Base-by-base conservation (phyloP, 1,284 basidiomycete species). In the Trichosporon sp. region DNA sequence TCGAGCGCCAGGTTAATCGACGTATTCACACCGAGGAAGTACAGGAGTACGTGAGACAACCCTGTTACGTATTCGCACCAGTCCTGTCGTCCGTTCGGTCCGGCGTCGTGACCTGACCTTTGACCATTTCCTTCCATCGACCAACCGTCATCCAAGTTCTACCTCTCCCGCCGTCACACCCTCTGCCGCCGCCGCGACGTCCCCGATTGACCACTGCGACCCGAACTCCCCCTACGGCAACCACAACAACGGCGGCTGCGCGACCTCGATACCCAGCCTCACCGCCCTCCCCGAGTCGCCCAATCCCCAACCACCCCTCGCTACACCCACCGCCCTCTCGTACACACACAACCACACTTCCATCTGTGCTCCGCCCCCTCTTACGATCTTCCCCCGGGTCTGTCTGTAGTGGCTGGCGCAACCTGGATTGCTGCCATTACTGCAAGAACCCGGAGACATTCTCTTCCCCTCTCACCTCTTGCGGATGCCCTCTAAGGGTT, bases 21-120 rank as follows among this genome's bases (percentile, higher is more conserved):
- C 56, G 56, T 60, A 60, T 60, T 60, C 56, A 60, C 27, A 60
- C 56, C 56, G 56, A 60, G 56, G 56, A 31, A 60, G 56, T 31
- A 29, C 56, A 31, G 27, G 56, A 60, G 56, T 31, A 31, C 18
- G 56, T n/a, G 56, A 58, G 27, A 29, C 56, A 31, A 60, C 56
- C 56, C 56, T 60, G 56, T 29, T 31, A 31, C 27, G 27, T 31
- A 31, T 60, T 60, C 56, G 56, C 56, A 31, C 56, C 56, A 32
- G 53, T 58, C 53, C 27, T 21, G 47, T 51, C 47, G 47, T 51
- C 56, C 56, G 56, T 21, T 60, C 56, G 56, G 29, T n/a, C 56
- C 56, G 29, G 56, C 56, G 18, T 60, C 56, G 56, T 60, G 56
- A 60, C 56, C 56, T 60, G 29, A 9, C 47, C 47, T 51, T 51